phyloP scores from a whole-genome alignment of 148 eudicot species.

The Rhododendron kiyosumense region DNA sequence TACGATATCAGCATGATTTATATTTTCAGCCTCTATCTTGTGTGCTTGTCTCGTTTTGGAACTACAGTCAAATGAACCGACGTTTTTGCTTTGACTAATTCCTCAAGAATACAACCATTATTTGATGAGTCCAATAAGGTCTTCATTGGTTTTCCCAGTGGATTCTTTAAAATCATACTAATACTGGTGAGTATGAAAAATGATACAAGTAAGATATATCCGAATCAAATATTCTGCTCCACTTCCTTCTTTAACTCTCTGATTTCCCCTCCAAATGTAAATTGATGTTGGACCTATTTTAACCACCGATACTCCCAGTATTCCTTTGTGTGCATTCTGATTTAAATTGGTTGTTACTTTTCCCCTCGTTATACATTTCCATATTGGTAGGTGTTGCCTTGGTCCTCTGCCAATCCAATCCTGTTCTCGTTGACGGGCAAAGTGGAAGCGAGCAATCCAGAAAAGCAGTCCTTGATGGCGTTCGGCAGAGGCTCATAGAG shows the following conservation, averaged over 20 bases:
- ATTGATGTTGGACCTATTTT: not conserved
- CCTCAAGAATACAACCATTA: too few relatives aligned
- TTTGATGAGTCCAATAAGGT: not conserved
- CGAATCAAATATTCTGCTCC: not conserved
- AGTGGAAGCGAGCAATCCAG: conserved; percentile 56
- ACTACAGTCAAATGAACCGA: not conserved
- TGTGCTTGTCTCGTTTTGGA: not conserved
- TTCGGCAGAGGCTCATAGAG: conserved; percentile 54
- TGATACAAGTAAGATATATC: not conserved
- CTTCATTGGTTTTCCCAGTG: not conserved
- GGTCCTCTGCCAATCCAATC: conserved; percentile 86
- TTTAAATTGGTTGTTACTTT: not conserved
- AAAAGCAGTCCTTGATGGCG: conserved; percentile 56
- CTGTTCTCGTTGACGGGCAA: conserved; percentile 81
- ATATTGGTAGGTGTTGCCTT: conserved; percentile 63
- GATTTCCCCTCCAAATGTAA: not conserved
- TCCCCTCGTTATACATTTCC: not conserved
- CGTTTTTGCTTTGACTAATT: not conserved
- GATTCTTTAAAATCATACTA: not conserved
- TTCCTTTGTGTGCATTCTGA: not conserved
- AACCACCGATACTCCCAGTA: not conserved
- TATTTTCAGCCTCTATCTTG: not conserved
- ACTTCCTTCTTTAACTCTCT: not conserved
- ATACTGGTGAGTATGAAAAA: not conserved
- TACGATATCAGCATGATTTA: not conserved